These are phyloP conservation scores for Neurospora tetraspora DNA, from an alignment of 495 filamentous ascomycete species.

Conservation along the genomic window DNA sequence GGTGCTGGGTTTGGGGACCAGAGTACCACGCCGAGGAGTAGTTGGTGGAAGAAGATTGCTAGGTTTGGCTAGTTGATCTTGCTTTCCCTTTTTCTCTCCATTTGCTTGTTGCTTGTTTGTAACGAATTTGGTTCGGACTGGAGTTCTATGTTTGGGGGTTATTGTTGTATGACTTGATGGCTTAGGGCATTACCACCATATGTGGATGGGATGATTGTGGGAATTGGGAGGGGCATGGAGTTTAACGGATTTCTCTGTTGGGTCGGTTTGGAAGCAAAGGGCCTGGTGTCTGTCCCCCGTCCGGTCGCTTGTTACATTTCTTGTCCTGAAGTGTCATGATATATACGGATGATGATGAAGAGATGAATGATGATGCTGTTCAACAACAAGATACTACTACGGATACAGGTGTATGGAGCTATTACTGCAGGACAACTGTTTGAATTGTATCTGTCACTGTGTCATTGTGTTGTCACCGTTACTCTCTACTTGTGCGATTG, in stretches of 20 bases:
- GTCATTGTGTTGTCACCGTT: not conserved
- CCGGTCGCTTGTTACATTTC: not conserved
- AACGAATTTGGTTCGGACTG: not conserved
- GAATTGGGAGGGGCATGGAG: not conserved
- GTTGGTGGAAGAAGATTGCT: slow-evolving; percentile 45
- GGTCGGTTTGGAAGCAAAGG: not conserved
- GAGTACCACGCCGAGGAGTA: slow-evolving; percentile 36
- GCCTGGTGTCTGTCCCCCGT: not conserved
- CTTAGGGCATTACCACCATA: not conserved
- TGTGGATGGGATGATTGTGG: not conserved
- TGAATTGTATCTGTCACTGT: not conserved
- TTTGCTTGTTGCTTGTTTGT: not conserved
- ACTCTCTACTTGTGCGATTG: not conserved
- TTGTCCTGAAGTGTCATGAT: not conserved
- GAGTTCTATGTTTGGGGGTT: not conserved
- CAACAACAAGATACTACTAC: not conserved
- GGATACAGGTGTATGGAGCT: not conserved
- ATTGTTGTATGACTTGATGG: not conserved
- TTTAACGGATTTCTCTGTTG: not conserved
- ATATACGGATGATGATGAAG: not conserved
- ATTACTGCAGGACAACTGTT: not conserved
- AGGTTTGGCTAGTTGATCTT: slow-evolving; percentile 4
- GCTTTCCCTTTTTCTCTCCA: not conserved
- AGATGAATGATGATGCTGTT: not conserved
- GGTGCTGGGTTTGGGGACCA: slow-evolving; percentile 28